Evolutionary conservation across 1,284 basidiomycete species (phyloP).

Genomic region (Cutaneotrichosporon curvatum): DNA sequence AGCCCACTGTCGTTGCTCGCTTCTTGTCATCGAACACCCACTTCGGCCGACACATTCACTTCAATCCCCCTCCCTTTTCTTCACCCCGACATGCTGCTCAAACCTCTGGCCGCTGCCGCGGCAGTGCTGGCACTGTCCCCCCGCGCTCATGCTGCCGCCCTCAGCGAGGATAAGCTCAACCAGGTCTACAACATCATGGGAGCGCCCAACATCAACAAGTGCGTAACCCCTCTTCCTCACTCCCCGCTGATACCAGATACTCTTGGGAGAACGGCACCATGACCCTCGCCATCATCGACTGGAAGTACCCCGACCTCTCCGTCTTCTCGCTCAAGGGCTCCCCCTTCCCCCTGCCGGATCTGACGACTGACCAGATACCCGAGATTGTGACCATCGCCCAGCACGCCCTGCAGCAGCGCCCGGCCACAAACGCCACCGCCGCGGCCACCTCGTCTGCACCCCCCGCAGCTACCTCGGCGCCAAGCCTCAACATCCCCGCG

Average conservation of each 20-base stretch:
- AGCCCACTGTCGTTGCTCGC: too few relatives aligned
- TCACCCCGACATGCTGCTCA: too few relatives aligned
- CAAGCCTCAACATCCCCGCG: slow-evolving; percentile 7
- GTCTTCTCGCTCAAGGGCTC: slow-evolving; percentile 50
- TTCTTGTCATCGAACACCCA: too few relatives aligned
- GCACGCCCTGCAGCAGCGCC: slow-evolving; percentile 32
- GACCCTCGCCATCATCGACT: slow-evolving; percentile 63
- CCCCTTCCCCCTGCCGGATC: slow-evolving; percentile 27
- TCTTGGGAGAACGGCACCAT: slow-evolving; percentile 74
- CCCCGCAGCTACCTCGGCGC: background rate
- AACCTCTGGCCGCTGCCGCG: too few relatives aligned
- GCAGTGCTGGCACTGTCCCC: too few relatives aligned
- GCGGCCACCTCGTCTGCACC: background rate
- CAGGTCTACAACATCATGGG: slow-evolving; percentile 30
- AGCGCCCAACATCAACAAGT: slow-evolving; percentile 12
- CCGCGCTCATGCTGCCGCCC: slow-evolving; percentile 3
- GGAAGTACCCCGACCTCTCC: slow-evolving; percentile 57
- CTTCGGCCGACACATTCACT: too few relatives aligned
- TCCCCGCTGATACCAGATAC: slow-evolving; percentile 27
- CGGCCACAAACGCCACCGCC: background rate
- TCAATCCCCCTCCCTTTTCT: too few relatives aligned
- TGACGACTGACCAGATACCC: slow-evolving; percentile 49
- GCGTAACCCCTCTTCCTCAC: background rate
- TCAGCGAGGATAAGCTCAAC: slow-evolving; percentile 5
- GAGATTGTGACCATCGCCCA: slow-evolving; percentile 53